phyloP scores from a whole-genome alignment of 768 basidiomycete species.

The Leccinum disarticulatum region DNA sequence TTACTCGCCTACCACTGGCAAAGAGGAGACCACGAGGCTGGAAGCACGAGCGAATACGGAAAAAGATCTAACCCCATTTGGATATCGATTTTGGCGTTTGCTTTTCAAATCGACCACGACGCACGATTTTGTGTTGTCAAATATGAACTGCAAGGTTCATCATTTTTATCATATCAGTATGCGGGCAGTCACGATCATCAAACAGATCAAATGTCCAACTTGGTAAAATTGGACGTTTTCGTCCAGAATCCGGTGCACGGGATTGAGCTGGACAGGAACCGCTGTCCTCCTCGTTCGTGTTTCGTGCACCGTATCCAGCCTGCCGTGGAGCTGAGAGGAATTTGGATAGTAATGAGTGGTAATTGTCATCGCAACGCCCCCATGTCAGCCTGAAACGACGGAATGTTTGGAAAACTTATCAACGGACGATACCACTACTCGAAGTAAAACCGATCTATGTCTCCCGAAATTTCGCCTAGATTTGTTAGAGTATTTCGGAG shows the following conservation, averaged over 20 bases:
- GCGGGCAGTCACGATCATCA: slow-evolving; percentile 9
- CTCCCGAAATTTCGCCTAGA: background rate
- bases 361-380: slow-evolving; percentile 4
- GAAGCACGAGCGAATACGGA: background rate
- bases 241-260: slow-evolving; percentile 9
- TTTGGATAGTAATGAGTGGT: slow-evolving; percentile 10
- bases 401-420: slow-evolving; percentile 8
- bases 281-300: slow-evolving; percentile 17
- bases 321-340: slow-evolving; percentile 15
- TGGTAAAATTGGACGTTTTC: slow-evolving; percentile 14
- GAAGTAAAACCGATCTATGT: slow-evolving; percentile 1
- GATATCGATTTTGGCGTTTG: slow-evolving; percentile 6
- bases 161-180: slow-evolving; percentile 11
- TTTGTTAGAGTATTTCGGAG: background rate
- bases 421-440: background rate
- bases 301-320: slow-evolving; percentile 23
- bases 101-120: slow-evolving; percentile 1
- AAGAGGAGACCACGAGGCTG: slow-evolving; percentile 19
- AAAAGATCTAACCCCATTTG: background rate
- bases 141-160: slow-evolving; percentile 17
- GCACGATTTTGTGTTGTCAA: slow-evolving; percentile 5
- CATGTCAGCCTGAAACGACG: slow-evolving; percentile 18
- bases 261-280: slow-evolving; percentile 6
- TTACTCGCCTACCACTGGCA: background rate
- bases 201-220: slow-evolving; percentile 14